Conservation (phyloP, 805 yeast species). For the Torulaspora franciscae region DNA sequence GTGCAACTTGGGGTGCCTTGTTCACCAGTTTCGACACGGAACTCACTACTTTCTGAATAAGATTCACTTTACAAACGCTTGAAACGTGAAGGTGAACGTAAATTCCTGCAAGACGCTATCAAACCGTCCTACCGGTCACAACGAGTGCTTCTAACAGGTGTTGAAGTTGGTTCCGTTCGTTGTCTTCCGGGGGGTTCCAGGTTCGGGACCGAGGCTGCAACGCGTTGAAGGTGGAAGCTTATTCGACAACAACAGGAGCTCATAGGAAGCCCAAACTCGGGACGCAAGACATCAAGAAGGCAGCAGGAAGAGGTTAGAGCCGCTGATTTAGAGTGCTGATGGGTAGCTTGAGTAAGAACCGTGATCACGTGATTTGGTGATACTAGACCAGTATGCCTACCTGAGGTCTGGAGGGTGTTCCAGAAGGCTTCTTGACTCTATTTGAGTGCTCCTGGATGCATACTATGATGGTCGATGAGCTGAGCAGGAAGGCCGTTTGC, state of each 20-base stretch:
- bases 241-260: not conserved
- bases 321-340: not conserved
- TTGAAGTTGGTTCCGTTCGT: not conserved
- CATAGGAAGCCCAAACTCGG: not conserved
- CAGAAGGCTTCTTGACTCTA: not conserved
- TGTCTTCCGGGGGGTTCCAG: not conserved
- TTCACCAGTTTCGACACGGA: slow-evolving; percentile 17
- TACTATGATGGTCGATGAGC: not conserved
- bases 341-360: not conserved
- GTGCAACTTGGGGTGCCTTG: slow-evolving; percentile 7
- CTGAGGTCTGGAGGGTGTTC: not conserved
- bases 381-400: not conserved
- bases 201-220: slow-evolving; percentile 4
- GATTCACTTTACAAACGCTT: slow-evolving; percentile 15
- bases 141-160: not conserved
- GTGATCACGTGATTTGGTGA: not conserved
- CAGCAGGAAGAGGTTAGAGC: not conserved
- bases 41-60: slow-evolving; percentile 11
- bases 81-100: slow-evolving; percentile 10
- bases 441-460: not conserved
- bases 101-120: not conserved
- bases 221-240: not conserved
- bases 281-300: not conserved
- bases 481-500: not conserved
- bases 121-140: not conserved